Evolutionary conservation across 1,284 basidiomycete genomes (phyloP), one percentile per base, ranked within the genome.

Genomic region (Sanghuangporus baumii): DNA sequence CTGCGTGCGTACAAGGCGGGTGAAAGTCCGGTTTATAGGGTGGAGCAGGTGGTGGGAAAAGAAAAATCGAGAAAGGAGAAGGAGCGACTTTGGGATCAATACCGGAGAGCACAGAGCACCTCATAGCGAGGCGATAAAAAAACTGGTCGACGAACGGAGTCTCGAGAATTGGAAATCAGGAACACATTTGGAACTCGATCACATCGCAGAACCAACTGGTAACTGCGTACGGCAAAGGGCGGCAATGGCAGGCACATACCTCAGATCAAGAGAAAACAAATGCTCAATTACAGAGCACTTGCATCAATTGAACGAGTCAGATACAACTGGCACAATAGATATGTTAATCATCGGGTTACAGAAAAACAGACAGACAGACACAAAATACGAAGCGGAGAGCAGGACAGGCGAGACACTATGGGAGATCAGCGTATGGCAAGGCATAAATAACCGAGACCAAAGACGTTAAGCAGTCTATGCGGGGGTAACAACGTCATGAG

Each of bases 81-180:
- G 40, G 56, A 57, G 56, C 40, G 43, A 57, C 43, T 47, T 41
- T 16, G 56, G 43, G 56, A 31, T 57, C 23, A 57, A 57, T 14
- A 57, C 41, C 43, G 31, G 26, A 40, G 26, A 23, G 18, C 47
- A 20, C 23, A 40, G 26, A 23, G 18, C 47, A 20, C 23, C 34
- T 40, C 2, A 34, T 34, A 20, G 51, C 2, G 31, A 57, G 40
- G 2, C 20, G n/a, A 41, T 43, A 41, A 56, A 41, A 6, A 56
- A 26, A 9, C 16, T 20, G 47, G 23, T 3, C 47, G 26, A 31
- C 2, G 5, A 31, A 31, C 5, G 26, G 26, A 31, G 26, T 31
- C 2, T 31, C 26, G 26, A 31, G 26, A 31, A 31, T 31, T 5
- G 26, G 3, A 31, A 31, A 31, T 31, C 26, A 31, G 26, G 26